phyloP scores from a whole-genome alignment of 2,329 filamentous ascomycete species.

The Aureobasidium sp. region DNA sequence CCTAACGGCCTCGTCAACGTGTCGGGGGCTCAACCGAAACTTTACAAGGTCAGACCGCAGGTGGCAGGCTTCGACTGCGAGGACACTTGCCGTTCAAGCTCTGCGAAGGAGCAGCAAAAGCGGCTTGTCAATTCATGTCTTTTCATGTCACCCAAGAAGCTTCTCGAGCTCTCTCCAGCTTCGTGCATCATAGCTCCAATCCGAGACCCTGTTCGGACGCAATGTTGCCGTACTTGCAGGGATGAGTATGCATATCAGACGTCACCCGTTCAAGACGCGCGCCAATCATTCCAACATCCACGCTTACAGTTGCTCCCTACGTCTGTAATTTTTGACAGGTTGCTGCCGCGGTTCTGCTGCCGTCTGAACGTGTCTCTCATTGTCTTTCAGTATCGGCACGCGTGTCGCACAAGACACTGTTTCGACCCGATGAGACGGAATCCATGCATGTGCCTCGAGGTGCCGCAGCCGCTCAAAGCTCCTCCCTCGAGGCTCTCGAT shows the following conservation, averaged over 20 bases:
- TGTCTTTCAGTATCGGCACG: background rate
- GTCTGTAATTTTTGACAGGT: constrained; percentile 8
- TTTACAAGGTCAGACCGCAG: background rate
- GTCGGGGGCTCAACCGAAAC: constrained; percentile 9
- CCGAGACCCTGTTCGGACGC: constrained; percentile 1
- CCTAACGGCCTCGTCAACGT: background rate
- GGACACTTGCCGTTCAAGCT: background rate
- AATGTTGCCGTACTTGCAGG: constrained; percentile 15
- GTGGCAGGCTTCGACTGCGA: background rate
- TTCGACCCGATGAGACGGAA: background rate
- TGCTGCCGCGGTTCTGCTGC: constrained; percentile 1
- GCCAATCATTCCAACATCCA: constrained; percentile 7
- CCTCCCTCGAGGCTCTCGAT: constrained; percentile 6
- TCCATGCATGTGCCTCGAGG: background rate
- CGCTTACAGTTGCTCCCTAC: constrained; percentile 9
- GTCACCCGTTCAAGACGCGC: constrained; percentile 7
- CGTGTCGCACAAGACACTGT: constrained; percentile 5
- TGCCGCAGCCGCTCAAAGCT: constrained; percentile 1
- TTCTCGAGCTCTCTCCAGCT: constrained; percentile 8
- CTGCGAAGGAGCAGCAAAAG: background rate
- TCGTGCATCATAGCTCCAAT: constrained; percentile 13
- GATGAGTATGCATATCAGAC: constrained; percentile 10
- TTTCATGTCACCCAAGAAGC: background rate
- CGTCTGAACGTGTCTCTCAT: background rate
- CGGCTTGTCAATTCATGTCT: background rate